phyloP scores from a whole-genome alignment of 2,329 filamentous ascomycete genomes.

The Fusarium solani-melongenae region DNA sequence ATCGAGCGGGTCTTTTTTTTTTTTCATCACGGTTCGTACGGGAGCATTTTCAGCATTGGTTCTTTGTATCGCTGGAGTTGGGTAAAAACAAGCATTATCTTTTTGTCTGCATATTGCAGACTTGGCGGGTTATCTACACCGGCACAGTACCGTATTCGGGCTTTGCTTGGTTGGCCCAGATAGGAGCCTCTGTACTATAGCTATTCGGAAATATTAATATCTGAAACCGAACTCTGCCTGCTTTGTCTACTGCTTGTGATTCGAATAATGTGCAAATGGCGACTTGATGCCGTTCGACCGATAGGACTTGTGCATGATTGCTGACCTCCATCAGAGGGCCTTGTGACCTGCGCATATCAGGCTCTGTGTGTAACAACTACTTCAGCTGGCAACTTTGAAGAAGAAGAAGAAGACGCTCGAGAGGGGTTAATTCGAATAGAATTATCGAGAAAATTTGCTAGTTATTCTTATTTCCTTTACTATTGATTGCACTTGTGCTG shows the following conservation, averaged over 20 bases:
- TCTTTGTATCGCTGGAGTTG: constrained; percentile 32
- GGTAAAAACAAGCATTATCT: constrained; percentile 32
- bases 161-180: constrained; percentile 17
- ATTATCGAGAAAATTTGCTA: background rate
- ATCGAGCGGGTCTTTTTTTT: constrained; percentile 9
- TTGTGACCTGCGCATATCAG: background rate
- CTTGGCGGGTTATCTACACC: constrained; percentile 4
- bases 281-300: background rate
- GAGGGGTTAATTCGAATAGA: background rate
- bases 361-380: background rate
- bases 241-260: background rate
- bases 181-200: constrained; percentile 14
- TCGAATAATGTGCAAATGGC: background rate
- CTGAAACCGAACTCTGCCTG: constrained; percentile 14
- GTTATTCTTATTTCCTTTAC: background rate
- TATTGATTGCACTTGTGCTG: background rate
- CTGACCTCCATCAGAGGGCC: background rate
- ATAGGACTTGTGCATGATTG: background rate
- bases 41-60: constrained; percentile 36
- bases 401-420: background rate
- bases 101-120: constrained; percentile 1
- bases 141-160: constrained; percentile 12
- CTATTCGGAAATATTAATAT: constrained; percentile 17
- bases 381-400: background rate
- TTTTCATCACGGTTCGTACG: constrained; percentile 11